Percentiles rank a stretch among this genome's conserved stretches.
phyloP scores from a whole-genome alignment of 139 green algal species.

The Coelastrella sp. region DNA sequence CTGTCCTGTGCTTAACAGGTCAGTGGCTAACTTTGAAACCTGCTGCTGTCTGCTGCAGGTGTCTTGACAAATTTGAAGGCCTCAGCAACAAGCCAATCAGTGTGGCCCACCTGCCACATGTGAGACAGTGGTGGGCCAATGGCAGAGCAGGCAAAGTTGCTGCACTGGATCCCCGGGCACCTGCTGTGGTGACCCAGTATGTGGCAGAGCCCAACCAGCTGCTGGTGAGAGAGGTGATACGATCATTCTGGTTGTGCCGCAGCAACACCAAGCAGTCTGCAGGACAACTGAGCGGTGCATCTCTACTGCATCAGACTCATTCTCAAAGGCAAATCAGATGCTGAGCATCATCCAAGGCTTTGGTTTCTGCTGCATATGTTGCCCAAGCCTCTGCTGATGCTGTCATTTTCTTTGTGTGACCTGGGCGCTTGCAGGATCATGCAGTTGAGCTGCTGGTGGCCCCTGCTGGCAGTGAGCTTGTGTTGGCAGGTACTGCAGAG shows the following conservation, averaged over 20 bases:
- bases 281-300: too few species aligned
- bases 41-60: constrained; percentile 46
- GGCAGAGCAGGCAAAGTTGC: constrained; percentile 62
- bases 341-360: background rate
- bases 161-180: constrained; percentile 71
- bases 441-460: constrained; percentile 64
- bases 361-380: background rate
- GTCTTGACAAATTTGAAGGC: constrained; percentile 73
- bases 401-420: background rate
- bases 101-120: constrained; percentile 63
- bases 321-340: background rate
- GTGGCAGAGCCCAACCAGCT: constrained; percentile 56
- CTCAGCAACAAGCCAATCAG: constrained; percentile 66
- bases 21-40: background rate
- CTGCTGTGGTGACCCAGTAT: constrained; percentile 73
- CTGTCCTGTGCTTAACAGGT: background rate
- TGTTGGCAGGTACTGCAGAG: constrained; percentile 65
- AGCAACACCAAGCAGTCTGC: background rate
- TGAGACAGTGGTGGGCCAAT: constrained; percentile 74
- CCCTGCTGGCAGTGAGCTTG: constrained; percentile 67
- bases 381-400: background rate
- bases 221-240: background rate
- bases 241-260: background rate
- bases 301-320: too few species aligned
- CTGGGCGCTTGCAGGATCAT: constrained; percentile 13